A percentile compares a stretch with the other conserved stretches of the same genome.
phyloP scores from a whole-genome alignment of 2,329 filamentous ascomycete genomes.

The Emmonsia crescens region DNA sequence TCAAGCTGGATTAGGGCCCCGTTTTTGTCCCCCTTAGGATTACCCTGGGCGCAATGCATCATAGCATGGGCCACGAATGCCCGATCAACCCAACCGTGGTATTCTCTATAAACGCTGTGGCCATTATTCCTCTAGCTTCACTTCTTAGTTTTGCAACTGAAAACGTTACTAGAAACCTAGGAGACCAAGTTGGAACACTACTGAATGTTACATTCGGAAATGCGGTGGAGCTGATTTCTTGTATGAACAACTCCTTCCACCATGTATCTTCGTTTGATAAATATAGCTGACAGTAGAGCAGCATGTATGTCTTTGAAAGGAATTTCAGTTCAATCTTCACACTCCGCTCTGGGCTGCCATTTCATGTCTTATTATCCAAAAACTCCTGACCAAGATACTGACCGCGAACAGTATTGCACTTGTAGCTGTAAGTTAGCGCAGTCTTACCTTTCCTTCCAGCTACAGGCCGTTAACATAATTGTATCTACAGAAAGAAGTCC shows the following conservation, averaged over 20 bases:
- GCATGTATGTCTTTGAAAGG: slow-evolving; percentile 41
- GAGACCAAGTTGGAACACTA: slow-evolving; percentile 60
- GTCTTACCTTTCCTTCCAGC: not conserved
- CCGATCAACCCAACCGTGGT: slow-evolving; percentile 48
- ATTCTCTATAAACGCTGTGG: slow-evolving; percentile 64
- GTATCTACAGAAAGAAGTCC: slow-evolving; percentile 57
- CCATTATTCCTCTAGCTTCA: slow-evolving; percentile 64
- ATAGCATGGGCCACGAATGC: slow-evolving; percentile 12
- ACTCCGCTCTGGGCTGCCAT: not conserved
- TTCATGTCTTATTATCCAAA: not conserved
- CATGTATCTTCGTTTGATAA: not conserved
- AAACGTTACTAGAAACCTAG: slow-evolving; percentile 60
- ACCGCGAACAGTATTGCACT: slow-evolving; percentile 56
- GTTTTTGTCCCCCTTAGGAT: slow-evolving; percentile 35
- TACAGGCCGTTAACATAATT: not conserved
- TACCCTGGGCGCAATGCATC: slow-evolving; percentile 24
- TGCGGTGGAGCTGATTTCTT: slow-evolving; percentile 70
- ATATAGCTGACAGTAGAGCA: slow-evolving; percentile 18
- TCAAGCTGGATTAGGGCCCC: slow-evolving; percentile 41
- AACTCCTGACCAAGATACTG: not conserved
- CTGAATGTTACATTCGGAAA: slow-evolving; percentile 72
- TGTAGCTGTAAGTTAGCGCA: slow-evolving; percentile 45
- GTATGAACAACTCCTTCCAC: slow-evolving; percentile 28
- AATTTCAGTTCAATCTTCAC: not conserved
- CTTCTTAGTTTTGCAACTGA: slow-evolving; percentile 64